A percentile compares a stretch with the other conserved stretches of the same genome.
These are phyloP conservation scores for Cydonia oblonga DNA, from an alignment of 331 rosid genomes.

Conservation along the genomic window DNA sequence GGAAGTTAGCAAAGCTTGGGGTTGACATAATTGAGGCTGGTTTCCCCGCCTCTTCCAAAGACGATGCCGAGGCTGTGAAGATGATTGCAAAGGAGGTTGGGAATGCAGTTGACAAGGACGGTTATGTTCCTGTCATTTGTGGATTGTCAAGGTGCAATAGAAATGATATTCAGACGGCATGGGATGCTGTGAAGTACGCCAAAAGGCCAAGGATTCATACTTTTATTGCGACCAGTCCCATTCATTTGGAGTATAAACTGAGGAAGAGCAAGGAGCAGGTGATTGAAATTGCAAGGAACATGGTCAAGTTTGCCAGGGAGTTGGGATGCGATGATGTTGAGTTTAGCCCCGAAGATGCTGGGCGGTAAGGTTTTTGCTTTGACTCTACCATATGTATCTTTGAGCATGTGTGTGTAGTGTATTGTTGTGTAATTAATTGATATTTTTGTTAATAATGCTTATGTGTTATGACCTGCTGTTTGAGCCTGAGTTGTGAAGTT, in stretches of 20 bases:
- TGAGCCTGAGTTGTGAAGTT: too few relatives aligned
- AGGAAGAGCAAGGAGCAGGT: slow-evolving; percentile 65
- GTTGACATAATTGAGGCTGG: slow-evolving; percentile 94
- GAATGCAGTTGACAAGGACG: slow-evolving; percentile 48
- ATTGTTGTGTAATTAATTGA: neutral
- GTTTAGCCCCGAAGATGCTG: slow-evolving; percentile 98
- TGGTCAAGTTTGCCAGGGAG: slow-evolving; percentile 75
- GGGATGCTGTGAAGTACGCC: slow-evolving; percentile 90
- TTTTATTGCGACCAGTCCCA: slow-evolving; percentile 83
- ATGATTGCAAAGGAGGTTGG: slow-evolving; percentile 67
- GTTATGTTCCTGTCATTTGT: slow-evolving; percentile 86
- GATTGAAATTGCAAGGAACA: slow-evolving; percentile 52
- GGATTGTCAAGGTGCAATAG: slow-evolving; percentile 79
- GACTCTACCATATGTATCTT: neutral
- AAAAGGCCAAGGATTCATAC: slow-evolving; percentile 79
- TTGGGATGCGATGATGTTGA: slow-evolving; percentile 84
- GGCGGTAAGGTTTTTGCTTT: slow-evolving; percentile 36
- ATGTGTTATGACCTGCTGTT: too few relatives aligned
- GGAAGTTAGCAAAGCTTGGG: slow-evolving; percentile 77
- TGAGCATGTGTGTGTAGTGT: neutral
- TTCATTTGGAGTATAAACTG: slow-evolving; percentile 78
- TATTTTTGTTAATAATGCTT: too few relatives aligned
- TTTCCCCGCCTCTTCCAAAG: slow-evolving; percentile 80
- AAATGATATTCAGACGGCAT: slow-evolving; percentile 75
- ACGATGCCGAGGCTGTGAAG: slow-evolving; percentile 77